Percentiles rank a stretch among this genome's conserved stretches.
phyloP scores from a whole-genome alignment of 2,329 filamentous ascomycete genomes.

The Nemania sp. region DNA sequence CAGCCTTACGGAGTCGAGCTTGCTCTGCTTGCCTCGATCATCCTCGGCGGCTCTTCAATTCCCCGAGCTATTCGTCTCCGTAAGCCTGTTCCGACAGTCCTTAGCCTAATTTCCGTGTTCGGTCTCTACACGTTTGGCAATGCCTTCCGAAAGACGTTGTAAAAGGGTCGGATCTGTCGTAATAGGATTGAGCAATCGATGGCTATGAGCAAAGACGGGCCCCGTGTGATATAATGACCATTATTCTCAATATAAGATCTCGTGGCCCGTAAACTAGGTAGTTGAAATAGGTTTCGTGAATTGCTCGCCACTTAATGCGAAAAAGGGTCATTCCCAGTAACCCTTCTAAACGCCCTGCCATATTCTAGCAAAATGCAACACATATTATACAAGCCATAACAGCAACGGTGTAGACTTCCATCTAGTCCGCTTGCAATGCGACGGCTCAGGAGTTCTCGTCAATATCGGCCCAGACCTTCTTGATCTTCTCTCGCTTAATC shows the following conservation, averaged over 20 bases:
- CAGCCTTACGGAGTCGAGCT: conserved; percentile 88
- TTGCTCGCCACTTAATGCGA: conserved; percentile 11
- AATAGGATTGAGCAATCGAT: neutral
- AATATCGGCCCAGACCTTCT: conserved; percentile 83
- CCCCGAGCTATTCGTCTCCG: conserved; percentile 84
- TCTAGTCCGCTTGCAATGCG: neutral
- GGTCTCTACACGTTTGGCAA: conserved; percentile 84
- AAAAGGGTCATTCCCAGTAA: conserved; percentile 5
- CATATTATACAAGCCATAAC: conserved; percentile 30
- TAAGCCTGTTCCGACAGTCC: conserved; percentile 85
- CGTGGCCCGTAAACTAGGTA: conserved; percentile 1
- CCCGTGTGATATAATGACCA: conserved; percentile 11
- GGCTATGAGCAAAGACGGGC: neutral
- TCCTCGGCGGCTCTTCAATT: conserved; percentile 85
- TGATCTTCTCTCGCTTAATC: conserved; percentile 78
- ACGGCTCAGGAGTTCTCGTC: conserved; percentile 71
- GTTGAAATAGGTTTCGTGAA: conserved; percentile 6
- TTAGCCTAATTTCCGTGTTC: conserved; percentile 83
- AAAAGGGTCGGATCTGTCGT: conserved; percentile 23
- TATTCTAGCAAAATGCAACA: conserved; percentile 22
- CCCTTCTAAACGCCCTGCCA: conserved; percentile 39
- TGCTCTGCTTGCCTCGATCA: conserved; percentile 85
- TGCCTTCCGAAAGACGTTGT: conserved; percentile 65
- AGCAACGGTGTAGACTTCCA: conserved; percentile 2
- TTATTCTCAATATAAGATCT: conserved; percentile 6